A percentile compares a stretch with the other conserved stretches of the same genome.
Evolutionary conservation across 1,139 yeast genomes (phyloP).

Genomic region (Debaryomyces nepalensis): DNA sequence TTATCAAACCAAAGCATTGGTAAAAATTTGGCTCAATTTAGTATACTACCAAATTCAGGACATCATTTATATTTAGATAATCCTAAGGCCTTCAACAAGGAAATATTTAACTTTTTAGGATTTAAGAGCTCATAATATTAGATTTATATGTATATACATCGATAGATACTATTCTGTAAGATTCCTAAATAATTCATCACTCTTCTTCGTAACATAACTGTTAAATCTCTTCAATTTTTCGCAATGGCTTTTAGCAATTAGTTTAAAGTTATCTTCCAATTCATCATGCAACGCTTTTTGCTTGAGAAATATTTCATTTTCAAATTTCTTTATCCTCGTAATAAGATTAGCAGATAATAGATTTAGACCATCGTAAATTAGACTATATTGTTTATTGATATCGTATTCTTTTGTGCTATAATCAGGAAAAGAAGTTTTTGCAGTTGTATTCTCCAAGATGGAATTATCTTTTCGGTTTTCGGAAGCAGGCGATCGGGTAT

Average conservation of each 20-base stretch:
- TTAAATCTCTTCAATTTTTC: slow-evolving; percentile 16
- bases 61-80: slow-evolving; percentile 84
- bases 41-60: slow-evolving; percentile 61
- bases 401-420: slow-evolving; percentile 3
- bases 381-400: slow-evolving; percentile 4
- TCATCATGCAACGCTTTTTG: slow-evolving; percentile 19
- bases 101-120: slow-evolving; percentile 48
- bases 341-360: slow-evolving; percentile 18
- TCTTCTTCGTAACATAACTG: slow-evolving; percentile 16
- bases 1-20: slow-evolving; percentile 25
- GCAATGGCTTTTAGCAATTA: slow-evolving; percentile 16
- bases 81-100: slow-evolving; percentile 40
- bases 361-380: slow-evolving; percentile 17
- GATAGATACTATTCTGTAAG: slow-evolving; percentile 1
- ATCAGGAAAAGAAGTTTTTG: slow-evolving; percentile 12
- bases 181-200: slow-evolving; percentile 15
- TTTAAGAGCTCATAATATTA: slow-evolving; percentile 13
- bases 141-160: slow-evolving; percentile 1
- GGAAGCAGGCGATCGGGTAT: too few relatives aligned
- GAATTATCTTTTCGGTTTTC: too few relatives aligned
- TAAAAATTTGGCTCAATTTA: slow-evolving; percentile 37
- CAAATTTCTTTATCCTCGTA: slow-evolving; percentile 21
- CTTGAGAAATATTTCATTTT: slow-evolving; percentile 15
- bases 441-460: slow-evolving; percentile 10
- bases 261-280: slow-evolving; percentile 17